Evolutionary conservation across 306 rosid species (phyloP).

Genomic region (Rubus parviflorus): DNA sequence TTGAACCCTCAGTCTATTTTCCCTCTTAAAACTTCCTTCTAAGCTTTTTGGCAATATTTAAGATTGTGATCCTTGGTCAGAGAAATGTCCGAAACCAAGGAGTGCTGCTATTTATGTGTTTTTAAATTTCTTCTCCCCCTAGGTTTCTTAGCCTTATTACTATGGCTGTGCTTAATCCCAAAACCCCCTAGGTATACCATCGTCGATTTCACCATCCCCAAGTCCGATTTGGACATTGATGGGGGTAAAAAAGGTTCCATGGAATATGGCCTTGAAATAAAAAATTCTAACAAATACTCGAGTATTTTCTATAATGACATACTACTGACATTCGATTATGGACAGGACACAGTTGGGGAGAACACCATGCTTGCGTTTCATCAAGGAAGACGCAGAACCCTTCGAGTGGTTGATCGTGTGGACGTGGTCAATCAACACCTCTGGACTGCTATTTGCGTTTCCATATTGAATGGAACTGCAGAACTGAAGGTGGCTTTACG

Average conservation of each 20-base stretch:
- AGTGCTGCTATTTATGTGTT: no score
- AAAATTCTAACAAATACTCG: constrained; percentile 43
- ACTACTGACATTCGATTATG: constrained; percentile 30
- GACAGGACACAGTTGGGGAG: constrained; percentile 34
- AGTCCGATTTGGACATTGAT: constrained; percentile 2
- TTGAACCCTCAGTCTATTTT: background rate
- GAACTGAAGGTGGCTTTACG: constrained; percentile 36
- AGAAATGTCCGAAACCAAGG: no score
- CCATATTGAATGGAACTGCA: constrained; percentile 38
- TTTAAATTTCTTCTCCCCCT: no score
- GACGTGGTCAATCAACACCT: constrained; percentile 15
- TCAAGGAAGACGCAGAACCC: constrained; percentile 25
- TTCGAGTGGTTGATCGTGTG: background rate
- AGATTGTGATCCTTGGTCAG: background rate
- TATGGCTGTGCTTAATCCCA: constrained; percentile 46
- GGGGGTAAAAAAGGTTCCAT: constrained; percentile 27
- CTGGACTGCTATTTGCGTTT: constrained; percentile 28
- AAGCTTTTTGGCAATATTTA: background rate
- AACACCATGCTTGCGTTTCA: constrained; percentile 34
- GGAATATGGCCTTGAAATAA: constrained; percentile 35
- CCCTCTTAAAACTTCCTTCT: no score
- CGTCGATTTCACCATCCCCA: constrained; percentile 31
- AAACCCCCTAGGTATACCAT: constrained; percentile 30
- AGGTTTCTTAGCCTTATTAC: constrained; percentile 32
- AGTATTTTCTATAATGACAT: constrained; percentile 32